Evolutionary conservation across 345 rosid species (phyloP).

Genomic region (Litchi chinensis): DNA sequence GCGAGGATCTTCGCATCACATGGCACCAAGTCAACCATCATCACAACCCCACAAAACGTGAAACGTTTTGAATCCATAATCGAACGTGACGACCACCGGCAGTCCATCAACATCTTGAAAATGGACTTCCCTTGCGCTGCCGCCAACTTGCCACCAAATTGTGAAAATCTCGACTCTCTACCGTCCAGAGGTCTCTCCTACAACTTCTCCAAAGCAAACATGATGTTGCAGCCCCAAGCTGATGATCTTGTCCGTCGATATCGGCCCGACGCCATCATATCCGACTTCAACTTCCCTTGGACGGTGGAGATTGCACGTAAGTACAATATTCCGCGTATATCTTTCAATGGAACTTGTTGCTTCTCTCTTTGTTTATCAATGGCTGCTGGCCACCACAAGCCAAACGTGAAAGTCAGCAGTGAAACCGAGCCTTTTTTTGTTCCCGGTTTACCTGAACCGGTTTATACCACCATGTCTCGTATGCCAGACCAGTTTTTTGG

Average conservation of each 20-base stretch:
- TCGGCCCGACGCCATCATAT: constrained; percentile 1
- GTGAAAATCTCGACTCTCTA: constrained; percentile 25
- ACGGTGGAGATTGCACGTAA: neutral
- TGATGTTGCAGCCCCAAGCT: constrained; percentile 7
- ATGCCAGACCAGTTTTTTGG: constrained; percentile 2
- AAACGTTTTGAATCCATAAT: neutral
- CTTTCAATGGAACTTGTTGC: constrained; percentile 11
- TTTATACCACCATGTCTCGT: neutral
- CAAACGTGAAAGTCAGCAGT: neutral
- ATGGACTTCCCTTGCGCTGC: constrained; percentile 17
- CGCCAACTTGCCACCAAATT: constrained; percentile 24
- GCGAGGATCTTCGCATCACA: constrained; percentile 4
- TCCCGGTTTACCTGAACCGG: constrained; percentile 18
- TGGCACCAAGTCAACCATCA: constrained; percentile 19
- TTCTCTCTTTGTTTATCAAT: constrained; percentile 4
- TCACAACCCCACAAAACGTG: constrained; percentile 26
- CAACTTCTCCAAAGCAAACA: constrained; percentile 19
- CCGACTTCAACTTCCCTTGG: constrained; percentile 10
- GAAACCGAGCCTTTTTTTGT: constrained; percentile 9
- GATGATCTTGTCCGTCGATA: neutral
- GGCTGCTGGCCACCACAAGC: neutral
- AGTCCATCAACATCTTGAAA: neutral
- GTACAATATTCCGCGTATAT: constrained; percentile 10
- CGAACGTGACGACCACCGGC: constrained; percentile 14
- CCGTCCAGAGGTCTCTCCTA: neutral